Evolutionary conservation across 2,329 filamentous ascomycete species (phyloP), one percentile per base, ranked within the genome.

Genomic region (Paramyrothecium roridum): DNA sequence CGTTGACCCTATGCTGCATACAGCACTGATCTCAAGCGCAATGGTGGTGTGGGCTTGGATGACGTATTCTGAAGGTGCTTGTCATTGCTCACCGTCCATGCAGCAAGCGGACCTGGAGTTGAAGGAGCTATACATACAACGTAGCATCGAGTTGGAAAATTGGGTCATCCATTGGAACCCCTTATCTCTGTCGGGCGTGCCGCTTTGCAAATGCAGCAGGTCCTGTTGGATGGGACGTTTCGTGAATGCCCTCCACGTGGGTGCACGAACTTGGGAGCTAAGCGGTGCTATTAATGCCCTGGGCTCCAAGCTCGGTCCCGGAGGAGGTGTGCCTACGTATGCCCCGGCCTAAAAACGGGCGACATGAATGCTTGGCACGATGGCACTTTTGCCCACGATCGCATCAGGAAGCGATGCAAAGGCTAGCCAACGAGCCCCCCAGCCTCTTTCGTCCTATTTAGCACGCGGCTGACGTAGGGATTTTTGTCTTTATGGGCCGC

Each of bases 31-130:
- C 0, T 65, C 64, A 1, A 66, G 66, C 2, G 68, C 70, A 0
- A 54, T 72, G 2, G 63, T 75, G 1, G 58, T 73, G 1, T 75
- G 72, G 72, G 64, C 68, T 0, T 76, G 72, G 65, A 66, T 68
- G 13, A 63, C 61, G 17, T 68, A 69, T 34, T 60, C 64, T 2
- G 56, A 64, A 11, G 48, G 61, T 16, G 53, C 59, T 0, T 72
- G 65, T 33, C 57, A 56, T 2, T 75, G 71, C 37, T 59, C 66
- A 0, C 63, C 65, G 0, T 55, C 56, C 0, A 8, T 63, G 2
- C 61, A 63, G 7, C 65, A 67, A 23, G 59, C 62, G 51, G 64
- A 67, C 16, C 55, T 64, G 2, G 62, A 65, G 0, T 55, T 61
- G 3, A 60, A 60, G 46, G 59, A 59, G 0, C 52, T 63, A 1